A percentile compares a stretch with the other conserved stretches of the same genome.
phyloP scores from a whole-genome alignment of 164 flowering plant genomes.

The Sedum album region DNA sequence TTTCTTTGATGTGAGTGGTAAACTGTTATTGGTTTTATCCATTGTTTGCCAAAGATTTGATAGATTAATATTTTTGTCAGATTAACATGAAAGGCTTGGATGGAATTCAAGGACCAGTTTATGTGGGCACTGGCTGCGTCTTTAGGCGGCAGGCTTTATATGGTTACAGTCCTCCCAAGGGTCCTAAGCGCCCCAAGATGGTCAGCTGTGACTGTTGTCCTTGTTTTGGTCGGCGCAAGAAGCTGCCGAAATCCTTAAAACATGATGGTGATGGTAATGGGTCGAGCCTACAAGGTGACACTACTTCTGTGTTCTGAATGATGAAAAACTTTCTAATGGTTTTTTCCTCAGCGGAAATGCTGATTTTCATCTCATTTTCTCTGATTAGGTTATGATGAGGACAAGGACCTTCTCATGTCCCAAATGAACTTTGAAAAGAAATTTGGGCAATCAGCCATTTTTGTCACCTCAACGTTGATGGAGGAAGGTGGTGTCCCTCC shows the following conservation, averaged over 20 bases:
- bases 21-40: neutral
- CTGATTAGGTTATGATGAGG: constrained; percentile 47
- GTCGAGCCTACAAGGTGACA: constrained; percentile 34
- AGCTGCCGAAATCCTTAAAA: constrained; percentile 37
- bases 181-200: constrained; percentile 89
- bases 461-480: constrained; percentile 85
- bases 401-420: constrained; percentile 68
- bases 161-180: constrained; percentile 87
- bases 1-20: constrained; percentile 86
- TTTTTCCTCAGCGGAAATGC: neutral
- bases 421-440: constrained; percentile 84
- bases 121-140: constrained; percentile 96
- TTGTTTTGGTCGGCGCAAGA: constrained; percentile 69
- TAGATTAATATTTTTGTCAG: constrained; percentile 29
- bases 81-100: constrained; percentile 96
- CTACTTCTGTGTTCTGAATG: neutral
- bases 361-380: neutral
- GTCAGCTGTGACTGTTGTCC: constrained; percentile 92
- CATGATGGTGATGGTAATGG: constrained; percentile 30
- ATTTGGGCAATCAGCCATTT: constrained; percentile 83
- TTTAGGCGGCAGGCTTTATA: constrained; percentile 89
- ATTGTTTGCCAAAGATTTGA: too few species aligned
- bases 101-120: constrained; percentile 93
- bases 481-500: constrained; percentile 94
- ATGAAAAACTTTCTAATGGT: neutral